These are phyloP conservation scores for Acephala macrosclerotiorum DNA, from an alignment of 2,329 filamentous ascomycete genomes.

Conservation along the genomic window DNA sequence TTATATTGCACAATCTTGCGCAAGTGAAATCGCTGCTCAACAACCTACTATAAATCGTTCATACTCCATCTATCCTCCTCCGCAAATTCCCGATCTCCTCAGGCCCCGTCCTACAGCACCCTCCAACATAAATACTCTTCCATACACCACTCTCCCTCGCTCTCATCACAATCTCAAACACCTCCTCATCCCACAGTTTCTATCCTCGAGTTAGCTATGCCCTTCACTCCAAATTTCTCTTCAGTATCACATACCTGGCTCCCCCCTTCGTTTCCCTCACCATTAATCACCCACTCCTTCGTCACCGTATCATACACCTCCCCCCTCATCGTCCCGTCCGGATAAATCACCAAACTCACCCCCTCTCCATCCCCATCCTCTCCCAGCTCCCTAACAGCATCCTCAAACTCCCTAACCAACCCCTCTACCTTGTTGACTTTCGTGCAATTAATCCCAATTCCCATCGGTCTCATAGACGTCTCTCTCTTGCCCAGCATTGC, in stretches of 20 bases:
- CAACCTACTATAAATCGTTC: background rate
- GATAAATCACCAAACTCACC: conserved; percentile 69
- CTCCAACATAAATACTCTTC: conserved; percentile 50
- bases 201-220: conserved; percentile 20
- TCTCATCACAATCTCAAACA: conserved; percentile 45
- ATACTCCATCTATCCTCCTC: conserved; percentile 33
- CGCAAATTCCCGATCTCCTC: conserved; percentile 39
- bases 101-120: conserved; percentile 54
- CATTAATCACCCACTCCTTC: conserved; percentile 62
- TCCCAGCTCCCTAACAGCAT: conserved; percentile 50
- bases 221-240: background rate
- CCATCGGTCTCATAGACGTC: conserved; percentile 56
- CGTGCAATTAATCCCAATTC: conserved; percentile 73
- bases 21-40: background rate
- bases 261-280: conserved; percentile 26
- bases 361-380: conserved; percentile 47
- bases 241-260: conserved; percentile 13
- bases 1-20: background rate
- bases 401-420: conserved; percentile 63
- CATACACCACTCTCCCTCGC: conserved; percentile 37
- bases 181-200: conserved; percentile 46
- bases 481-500: conserved; percentile 44
- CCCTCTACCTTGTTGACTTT: conserved; percentile 67
- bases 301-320: conserved; percentile 71
- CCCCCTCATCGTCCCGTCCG: conserved; percentile 69